Evolutionary conservation across 495 filamentous ascomycete genomes (phyloP).

Genomic region (Choiromyces venosus): DNA sequence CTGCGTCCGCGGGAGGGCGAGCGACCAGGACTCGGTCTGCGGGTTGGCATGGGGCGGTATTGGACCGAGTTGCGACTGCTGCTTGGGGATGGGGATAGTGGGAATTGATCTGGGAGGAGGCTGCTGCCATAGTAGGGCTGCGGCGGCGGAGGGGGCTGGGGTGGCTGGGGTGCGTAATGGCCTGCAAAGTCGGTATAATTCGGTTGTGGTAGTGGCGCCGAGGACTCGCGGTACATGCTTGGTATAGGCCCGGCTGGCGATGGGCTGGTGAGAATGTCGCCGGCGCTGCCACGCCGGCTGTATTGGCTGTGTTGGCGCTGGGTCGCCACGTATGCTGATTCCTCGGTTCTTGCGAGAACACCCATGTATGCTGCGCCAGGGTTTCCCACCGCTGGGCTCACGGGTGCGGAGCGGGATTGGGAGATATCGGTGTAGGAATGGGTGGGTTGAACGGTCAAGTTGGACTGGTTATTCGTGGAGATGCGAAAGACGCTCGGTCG

Average conservation of each 20-base stretch:
- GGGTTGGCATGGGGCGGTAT: conserved; percentile 27
- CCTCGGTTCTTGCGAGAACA: conserved; percentile 15
- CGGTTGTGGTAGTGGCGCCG: conserved; percentile 10
- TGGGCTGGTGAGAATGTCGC: conserved; percentile 16
- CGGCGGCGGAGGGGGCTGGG: background rate
- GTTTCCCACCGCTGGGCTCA: conserved; percentile 26
- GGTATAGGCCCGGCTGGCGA: conserved; percentile 17
- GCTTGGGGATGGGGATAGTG: conserved; percentile 3
- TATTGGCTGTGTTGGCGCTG: conserved; percentile 9
- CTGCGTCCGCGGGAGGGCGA: conserved; percentile 27
- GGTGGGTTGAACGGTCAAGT: conserved; percentile 17
- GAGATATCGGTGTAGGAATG: conserved; percentile 17
- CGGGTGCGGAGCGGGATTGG: conserved; percentile 37
- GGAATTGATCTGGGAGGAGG: conserved; percentile 14
- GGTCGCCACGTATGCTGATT: conserved; percentile 13
- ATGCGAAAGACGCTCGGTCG: conserved; percentile 29
- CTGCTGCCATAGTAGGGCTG: conserved; percentile 14
- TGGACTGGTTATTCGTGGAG: conserved; percentile 8
- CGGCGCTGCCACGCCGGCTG: conserved; percentile 20
- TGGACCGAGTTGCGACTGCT: conserved; percentile 17
- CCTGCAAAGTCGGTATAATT: conserved; percentile 2
- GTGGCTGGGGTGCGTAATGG: background rate
- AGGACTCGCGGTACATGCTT: conserved; percentile 17
- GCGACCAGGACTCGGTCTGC: conserved; percentile 25
- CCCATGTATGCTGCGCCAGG: background rate